These are phyloP conservation scores for Termitomyces titanicus DNA, from an alignment of 768 basidiomycete genomes.

Conservation along the genomic window DNA sequence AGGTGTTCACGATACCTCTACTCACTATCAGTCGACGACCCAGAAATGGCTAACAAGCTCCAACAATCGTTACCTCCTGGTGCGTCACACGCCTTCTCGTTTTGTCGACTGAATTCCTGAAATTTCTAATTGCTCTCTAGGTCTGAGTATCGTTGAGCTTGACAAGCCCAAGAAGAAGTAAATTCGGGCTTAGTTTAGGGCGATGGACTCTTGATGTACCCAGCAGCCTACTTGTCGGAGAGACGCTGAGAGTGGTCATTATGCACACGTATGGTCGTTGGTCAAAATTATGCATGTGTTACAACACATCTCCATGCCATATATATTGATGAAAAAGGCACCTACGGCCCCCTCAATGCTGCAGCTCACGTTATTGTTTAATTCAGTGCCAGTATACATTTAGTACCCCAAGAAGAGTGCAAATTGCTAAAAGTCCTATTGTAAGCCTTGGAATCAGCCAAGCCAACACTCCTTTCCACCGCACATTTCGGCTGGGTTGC, in stretches of 20 bases:
- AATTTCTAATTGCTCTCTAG: slow-evolving; percentile 31
- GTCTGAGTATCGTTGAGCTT: slow-evolving; percentile 88
- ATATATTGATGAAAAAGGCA: slow-evolving; percentile 12
- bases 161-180: slow-evolving; percentile 80
- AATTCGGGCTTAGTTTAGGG: slow-evolving; percentile 50
- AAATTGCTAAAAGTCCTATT: slow-evolving; percentile 17
- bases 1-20: slow-evolving; percentile 95
- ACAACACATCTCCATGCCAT: slow-evolving; percentile 23
- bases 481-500: slow-evolving; percentile 6
- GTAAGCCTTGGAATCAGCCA: slow-evolving; percentile 19
- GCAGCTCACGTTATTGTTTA: not conserved
- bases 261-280: slow-evolving; percentile 23
- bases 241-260: slow-evolving; percentile 11
- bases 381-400: slow-evolving; percentile 11
- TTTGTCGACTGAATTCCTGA: not conserved
- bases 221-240: slow-evolving; percentile 16
- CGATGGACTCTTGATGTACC: slow-evolving; percentile 19
- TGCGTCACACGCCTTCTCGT: slow-evolving; percentile 45
- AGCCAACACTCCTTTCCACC: slow-evolving; percentile 19
- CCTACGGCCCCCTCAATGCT: not conserved
- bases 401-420: slow-evolving; percentile 15
- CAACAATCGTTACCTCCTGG: slow-evolving; percentile 93
- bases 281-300: slow-evolving; percentile 29
- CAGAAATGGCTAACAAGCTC: slow-evolving; percentile 98
- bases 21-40: slow-evolving; percentile 94